Evolutionary conservation across 768 basidiomycete species (phyloP).

Genomic region (Podaxis sp.): DNA sequence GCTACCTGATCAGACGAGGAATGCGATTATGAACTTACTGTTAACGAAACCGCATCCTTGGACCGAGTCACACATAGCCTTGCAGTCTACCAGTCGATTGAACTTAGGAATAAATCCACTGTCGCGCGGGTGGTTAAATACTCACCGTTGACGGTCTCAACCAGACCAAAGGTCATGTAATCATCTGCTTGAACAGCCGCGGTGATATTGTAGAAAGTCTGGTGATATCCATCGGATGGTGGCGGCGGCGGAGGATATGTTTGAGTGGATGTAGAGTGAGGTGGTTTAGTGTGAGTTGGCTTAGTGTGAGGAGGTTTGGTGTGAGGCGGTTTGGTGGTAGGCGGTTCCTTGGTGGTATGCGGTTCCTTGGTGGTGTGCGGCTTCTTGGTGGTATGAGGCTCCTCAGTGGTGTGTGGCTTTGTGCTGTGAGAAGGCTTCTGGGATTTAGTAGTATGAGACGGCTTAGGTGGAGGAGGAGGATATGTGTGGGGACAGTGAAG

Average conservation of each 20-base stretch:
- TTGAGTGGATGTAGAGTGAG: constrained; percentile 10
- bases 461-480: neutral
- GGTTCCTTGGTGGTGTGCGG: too few species aligned
- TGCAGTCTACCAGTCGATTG: constrained; percentile 33
- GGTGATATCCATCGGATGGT: constrained; percentile 33
- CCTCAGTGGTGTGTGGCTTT: too few species aligned
- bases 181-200: constrained; percentile 42
- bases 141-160: constrained; percentile 41
- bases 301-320: neutral
- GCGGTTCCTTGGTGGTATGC: too few species aligned
- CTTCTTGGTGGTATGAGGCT: too few species aligned
- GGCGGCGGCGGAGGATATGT: constrained; percentile 17
- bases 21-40: constrained; percentile 28
- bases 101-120: neutral
- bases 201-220: constrained; percentile 39
- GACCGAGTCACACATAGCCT: constrained; percentile 44
- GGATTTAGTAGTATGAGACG: neutral
- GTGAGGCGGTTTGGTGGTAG: too few species aligned
- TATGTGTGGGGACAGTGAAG: neutral
- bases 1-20: neutral
- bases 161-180: constrained; percentile 44
- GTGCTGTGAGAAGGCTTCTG: too few species aligned
- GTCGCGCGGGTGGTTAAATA: neutral
- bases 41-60: constrained; percentile 42
- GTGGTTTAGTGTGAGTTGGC: constrained; percentile 14